Conservation (phyloP, 2,329 filamentous ascomycete genomes). For the Cladobotryum protrusum region DNA sequence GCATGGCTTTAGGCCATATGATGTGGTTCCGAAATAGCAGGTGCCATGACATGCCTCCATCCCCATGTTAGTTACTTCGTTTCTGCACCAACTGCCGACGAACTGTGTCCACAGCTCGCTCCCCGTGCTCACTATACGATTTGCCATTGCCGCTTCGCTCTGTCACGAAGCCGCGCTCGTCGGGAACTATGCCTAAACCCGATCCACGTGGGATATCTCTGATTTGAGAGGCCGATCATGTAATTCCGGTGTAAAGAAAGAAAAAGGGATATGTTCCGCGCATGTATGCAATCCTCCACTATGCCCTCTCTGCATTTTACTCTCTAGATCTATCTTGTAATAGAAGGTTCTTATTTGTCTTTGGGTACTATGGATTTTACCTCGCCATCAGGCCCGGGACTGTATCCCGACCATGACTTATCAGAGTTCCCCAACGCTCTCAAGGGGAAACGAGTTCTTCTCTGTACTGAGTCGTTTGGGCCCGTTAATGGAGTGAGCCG, state of each 20-base stretch:
- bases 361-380: conserved; percentile 11
- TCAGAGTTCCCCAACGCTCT: conserved; percentile 43
- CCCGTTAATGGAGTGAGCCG: conserved; percentile 69
- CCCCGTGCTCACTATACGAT: conserved; percentile 24
- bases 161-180: conserved; percentile 2
- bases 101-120: conserved; percentile 24
- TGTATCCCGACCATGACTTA: conserved; percentile 31
- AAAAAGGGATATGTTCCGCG: not conserved
- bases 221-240: not conserved
- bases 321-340: not conserved
- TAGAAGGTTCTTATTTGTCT: not conserved
- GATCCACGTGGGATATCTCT: conserved; percentile 21
- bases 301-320: not conserved
- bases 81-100: conserved; percentile 17
- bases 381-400: conserved; percentile 5
- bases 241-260: not conserved
- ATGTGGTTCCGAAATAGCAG: conserved; percentile 1
- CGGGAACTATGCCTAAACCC: no score
- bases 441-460: conserved; percentile 55
- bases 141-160: conserved; percentile 19
- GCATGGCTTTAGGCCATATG: conserved; percentile 4
- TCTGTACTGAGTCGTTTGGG: conserved; percentile 66
- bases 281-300: not conserved
- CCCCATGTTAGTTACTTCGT: conserved; percentile 18
- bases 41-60: conserved; percentile 20